Percentiles rank a stretch among this genome's conserved stretches.
Evolutionary conservation across 208 protist species (phyloP).

Genomic region (Tritrichomonas foetus): DNA sequence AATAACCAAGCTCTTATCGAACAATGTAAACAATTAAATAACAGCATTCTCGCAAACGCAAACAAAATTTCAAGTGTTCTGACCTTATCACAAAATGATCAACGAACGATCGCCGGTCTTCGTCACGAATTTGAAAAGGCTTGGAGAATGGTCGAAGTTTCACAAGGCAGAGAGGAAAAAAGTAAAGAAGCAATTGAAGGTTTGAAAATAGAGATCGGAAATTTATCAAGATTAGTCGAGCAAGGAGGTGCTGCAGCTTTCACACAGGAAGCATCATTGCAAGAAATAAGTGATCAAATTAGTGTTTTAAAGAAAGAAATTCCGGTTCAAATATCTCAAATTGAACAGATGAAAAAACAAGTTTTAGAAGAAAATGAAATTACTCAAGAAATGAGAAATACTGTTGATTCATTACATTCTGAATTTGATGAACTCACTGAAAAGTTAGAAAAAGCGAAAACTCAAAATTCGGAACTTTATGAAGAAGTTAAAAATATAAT

Average conservation of each 20-base stretch:
- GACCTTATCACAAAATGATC: conserved; percentile 84
- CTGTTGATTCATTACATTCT: neutral
- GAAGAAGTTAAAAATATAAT: no score
- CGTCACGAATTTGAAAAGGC: conserved; percentile 70
- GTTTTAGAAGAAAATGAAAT: neutral
- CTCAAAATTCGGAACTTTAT: no score
- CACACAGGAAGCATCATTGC: conserved; percentile 79
- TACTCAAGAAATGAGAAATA: neutral
- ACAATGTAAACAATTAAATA: conserved; percentile 78
- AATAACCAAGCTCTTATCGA: conserved; percentile 85
- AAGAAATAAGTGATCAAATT: conserved; percentile 20
- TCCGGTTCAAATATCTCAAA: neutral
- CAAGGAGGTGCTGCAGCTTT: conserved; percentile 76
- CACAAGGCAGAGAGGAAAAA: conserved; percentile 86
- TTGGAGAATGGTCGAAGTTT: conserved; percentile 90
- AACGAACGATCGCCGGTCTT: conserved; percentile 78
- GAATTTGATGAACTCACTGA: neutral
- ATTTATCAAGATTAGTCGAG: conserved; percentile 79
- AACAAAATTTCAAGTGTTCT: conserved; percentile 85
- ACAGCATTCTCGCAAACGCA: conserved; percentile 81
- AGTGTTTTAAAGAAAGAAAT: conserved; percentile 13
- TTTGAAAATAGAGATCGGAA: conserved; percentile 81
- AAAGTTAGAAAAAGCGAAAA: no score
- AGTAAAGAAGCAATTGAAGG: conserved; percentile 80
- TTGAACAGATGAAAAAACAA: neutral